phyloP scores from a whole-genome alignment of 805 yeast species.

The Phaffomyces antillensis region DNA sequence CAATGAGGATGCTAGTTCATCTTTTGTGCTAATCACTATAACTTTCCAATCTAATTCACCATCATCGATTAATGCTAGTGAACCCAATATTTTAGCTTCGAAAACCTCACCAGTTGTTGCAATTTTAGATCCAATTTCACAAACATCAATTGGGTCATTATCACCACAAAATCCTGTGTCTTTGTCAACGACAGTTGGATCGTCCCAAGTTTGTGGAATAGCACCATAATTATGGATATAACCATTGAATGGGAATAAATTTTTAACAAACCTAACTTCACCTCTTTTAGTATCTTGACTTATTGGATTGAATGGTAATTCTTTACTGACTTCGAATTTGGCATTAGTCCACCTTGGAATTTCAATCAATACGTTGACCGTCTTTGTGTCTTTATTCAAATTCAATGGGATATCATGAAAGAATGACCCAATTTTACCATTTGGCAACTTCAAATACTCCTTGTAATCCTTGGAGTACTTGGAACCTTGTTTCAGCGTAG shows the following conservation, averaged over 20 bases:
- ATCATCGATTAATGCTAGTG: constrained; percentile 76
- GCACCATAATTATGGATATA: constrained; percentile 87
- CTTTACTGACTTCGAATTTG: constrained; percentile 68
- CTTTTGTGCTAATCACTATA: constrained; percentile 60
- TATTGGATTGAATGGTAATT: constrained; percentile 61
- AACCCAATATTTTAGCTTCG: constrained; percentile 65
- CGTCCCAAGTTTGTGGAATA: constrained; percentile 95
- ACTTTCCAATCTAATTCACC: constrained; percentile 97
- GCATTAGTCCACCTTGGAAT: constrained; percentile 81
- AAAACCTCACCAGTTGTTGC: constrained; percentile 57
- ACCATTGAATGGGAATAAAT: constrained; percentile 77
- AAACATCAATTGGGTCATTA: constrained; percentile 91
- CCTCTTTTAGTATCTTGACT: constrained; percentile 75
- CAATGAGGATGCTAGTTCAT: constrained; percentile 54
- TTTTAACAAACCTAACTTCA: constrained; percentile 65
- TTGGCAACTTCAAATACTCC: constrained; percentile 47
- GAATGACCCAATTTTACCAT: constrained; percentile 8
- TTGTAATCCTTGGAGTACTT: constrained; percentile 33
- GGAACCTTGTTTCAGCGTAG: constrained; percentile 23
- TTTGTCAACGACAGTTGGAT: constrained; percentile 56
- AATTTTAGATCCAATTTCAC: constrained; percentile 59
- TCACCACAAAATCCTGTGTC: constrained; percentile 56
- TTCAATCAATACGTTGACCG: constrained; percentile 65
- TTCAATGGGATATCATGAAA: constrained; percentile 69
- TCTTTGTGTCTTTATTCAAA: constrained; percentile 32